Conservation (phyloP, 768 basidiomycete genomes). For the Dentipellis fragilis region DNA sequence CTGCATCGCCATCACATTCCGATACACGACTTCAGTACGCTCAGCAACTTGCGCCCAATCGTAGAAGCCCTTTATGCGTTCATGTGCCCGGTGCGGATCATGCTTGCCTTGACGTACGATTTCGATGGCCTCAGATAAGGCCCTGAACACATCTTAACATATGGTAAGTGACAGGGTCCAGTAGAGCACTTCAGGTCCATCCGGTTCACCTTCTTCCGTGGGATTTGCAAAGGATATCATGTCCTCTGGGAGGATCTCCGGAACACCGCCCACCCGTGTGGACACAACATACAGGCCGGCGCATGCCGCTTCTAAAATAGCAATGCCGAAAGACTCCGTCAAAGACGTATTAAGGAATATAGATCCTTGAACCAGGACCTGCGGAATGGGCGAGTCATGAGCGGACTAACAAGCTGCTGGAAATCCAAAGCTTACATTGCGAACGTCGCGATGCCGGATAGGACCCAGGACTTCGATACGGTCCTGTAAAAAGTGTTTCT, state of each 20-base stretch:
- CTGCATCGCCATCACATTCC: slow-evolving; percentile 46
- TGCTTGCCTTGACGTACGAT: slow-evolving; percentile 60
- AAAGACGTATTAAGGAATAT: slow-evolving; percentile 95
- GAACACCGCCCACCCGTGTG: slow-evolving; percentile 90
- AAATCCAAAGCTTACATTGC: slow-evolving; percentile 28
- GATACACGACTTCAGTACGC: slow-evolving; percentile 80
- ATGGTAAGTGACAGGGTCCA: neutral
- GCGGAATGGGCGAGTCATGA: neutral
- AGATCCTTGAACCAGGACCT: slow-evolving; percentile 81
- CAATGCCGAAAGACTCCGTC: slow-evolving; percentile 94
- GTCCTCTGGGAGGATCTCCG: slow-evolving; percentile 87
- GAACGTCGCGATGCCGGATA: slow-evolving; percentile 75
- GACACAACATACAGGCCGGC: slow-evolving; percentile 90
- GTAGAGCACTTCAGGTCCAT: neutral
- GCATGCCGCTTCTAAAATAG: slow-evolving; percentile 95
- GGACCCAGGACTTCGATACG: slow-evolving; percentile 84
- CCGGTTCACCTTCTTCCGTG: slow-evolving; percentile 74
- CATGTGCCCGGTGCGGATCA: slow-evolving; percentile 68
- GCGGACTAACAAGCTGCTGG: neutral
- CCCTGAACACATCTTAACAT: slow-evolving; percentile 67
- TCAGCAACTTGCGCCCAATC: slow-evolving; percentile 73
- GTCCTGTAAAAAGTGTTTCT: slow-evolving; percentile 83
- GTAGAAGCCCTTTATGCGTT: slow-evolving; percentile 75
- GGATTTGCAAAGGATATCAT: slow-evolving; percentile 95
- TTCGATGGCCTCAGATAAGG: slow-evolving; percentile 69